phyloP scores from a whole-genome alignment of 176 grass and related monocot genomes.

The Alopecurus myosuroides region DNA sequence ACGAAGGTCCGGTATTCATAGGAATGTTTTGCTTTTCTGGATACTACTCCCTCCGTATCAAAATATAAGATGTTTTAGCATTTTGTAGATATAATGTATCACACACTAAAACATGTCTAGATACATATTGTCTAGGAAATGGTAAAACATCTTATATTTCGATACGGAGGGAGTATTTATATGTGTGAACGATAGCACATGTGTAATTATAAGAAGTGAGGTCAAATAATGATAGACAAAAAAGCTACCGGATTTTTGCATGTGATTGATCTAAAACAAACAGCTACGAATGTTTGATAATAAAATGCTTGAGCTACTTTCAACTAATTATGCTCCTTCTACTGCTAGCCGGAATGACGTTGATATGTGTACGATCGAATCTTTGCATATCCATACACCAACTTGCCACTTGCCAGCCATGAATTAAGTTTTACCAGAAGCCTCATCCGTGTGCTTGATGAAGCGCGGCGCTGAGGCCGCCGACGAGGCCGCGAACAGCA shows the following conservation, averaged over 20 bases:
- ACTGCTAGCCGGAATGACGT: neutral
- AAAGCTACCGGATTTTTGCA: neutral
- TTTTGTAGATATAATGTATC: no score
- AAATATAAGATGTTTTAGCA: no score
- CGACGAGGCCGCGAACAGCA: neutral
- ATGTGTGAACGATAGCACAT: neutral
- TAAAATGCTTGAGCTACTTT: neutral
- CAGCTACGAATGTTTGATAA: neutral
- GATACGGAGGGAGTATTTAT: no score
- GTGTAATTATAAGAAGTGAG: neutral
- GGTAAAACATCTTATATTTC: no score
- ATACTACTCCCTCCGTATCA: no score
- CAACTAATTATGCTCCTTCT: neutral
- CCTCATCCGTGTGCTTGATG: no score
- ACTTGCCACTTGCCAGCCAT: neutral
- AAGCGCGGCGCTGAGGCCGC: conserved; percentile 54
- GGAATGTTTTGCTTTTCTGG: neutral
- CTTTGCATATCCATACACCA: neutral
- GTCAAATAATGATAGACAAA: neutral
- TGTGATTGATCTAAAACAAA: neutral
- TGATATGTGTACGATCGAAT: neutral
- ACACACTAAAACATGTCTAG: no score
- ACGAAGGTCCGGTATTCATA: neutral
- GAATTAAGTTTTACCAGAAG: conserved; percentile 59
- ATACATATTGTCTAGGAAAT: no score